These are phyloP conservation scores for Elasticomyces elasticus DNA, from an alignment of 495 filamentous ascomycete species.

Conservation along the genomic window DNA sequence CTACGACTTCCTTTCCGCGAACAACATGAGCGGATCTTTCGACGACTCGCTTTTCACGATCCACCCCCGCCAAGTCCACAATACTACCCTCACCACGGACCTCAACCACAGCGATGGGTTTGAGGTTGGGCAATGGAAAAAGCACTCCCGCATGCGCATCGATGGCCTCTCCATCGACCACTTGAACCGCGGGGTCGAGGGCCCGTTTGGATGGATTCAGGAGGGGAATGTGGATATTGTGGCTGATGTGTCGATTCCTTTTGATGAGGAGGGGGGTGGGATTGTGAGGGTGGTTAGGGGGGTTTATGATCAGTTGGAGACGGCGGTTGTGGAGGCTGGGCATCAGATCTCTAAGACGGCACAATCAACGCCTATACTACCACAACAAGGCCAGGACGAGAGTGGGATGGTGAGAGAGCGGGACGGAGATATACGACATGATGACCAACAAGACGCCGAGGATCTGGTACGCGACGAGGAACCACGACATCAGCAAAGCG, in stretches of 20 bases:
- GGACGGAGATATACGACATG: too few species aligned
- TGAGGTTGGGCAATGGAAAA: slow-evolving; percentile 66
- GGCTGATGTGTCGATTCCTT: slow-evolving; percentile 85
- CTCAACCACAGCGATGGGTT: slow-evolving; percentile 43
- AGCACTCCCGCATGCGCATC: slow-evolving; percentile 79
- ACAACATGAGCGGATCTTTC: slow-evolving; percentile 89
- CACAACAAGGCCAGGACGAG: slow-evolving; percentile 33
- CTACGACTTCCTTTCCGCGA: slow-evolving; percentile 92
- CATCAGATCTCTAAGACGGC: neutral
- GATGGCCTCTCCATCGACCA: slow-evolving; percentile 93
- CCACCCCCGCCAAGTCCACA: slow-evolving; percentile 82
- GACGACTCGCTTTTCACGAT: slow-evolving; percentile 96
- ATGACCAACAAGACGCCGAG: too few species aligned
- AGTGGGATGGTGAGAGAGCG: too few species aligned
- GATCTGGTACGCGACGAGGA: neutral
- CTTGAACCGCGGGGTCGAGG: slow-evolving; percentile 84
- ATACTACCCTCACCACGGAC: slow-evolving; percentile 48
- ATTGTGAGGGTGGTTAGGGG: slow-evolving; percentile 84
- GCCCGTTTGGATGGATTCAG: slow-evolving; percentile 95
- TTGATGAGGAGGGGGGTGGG: slow-evolving; percentile 64
- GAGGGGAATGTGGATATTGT: slow-evolving; percentile 95
- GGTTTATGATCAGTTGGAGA: slow-evolving; percentile 89
- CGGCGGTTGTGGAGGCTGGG: slow-evolving; percentile 59
- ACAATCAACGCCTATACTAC: slow-evolving; percentile 14
- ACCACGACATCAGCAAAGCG: too few species aligned